These are phyloP conservation scores for Leccinum variicolor DNA, from an alignment of 768 basidiomycete genomes.

Conservation along the genomic window DNA sequence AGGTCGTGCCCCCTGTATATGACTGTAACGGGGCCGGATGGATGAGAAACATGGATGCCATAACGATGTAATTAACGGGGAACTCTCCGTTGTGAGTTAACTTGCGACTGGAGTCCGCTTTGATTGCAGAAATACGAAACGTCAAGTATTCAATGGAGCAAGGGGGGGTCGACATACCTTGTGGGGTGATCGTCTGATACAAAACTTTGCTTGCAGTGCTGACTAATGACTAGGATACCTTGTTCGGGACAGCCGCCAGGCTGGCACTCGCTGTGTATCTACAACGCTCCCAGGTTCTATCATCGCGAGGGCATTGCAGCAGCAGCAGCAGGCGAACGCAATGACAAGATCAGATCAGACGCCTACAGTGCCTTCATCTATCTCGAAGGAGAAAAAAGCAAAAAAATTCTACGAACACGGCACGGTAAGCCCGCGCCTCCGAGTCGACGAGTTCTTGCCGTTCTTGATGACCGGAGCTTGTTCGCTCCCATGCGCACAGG, in stretches of 20 bases:
- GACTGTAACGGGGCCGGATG: slow-evolving; percentile 31
- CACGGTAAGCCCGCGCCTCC: slow-evolving; percentile 23
- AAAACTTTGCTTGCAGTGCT: slow-evolving; percentile 10
- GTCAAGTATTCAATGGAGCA: slow-evolving; percentile 6
- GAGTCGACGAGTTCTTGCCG: slow-evolving; percentile 6
- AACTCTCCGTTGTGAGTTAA: slow-evolving; percentile 15
- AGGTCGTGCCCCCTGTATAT: slow-evolving; percentile 30
- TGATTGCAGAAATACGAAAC: slow-evolving; percentile 10
- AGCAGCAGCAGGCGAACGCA: slow-evolving; percentile 3
- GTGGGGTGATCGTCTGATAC: slow-evolving; percentile 19
- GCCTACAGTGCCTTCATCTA: slow-evolving; percentile 19
- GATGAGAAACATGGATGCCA: slow-evolving; percentile 22
- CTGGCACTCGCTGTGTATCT: not conserved
- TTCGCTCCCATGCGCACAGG: slow-evolving; percentile 32
- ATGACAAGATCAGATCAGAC: slow-evolving; percentile 29
- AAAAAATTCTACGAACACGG: slow-evolving; percentile 33
- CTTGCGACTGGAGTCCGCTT: slow-evolving; percentile 5
- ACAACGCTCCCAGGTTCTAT: slow-evolving; percentile 14
- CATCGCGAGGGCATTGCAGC: slow-evolving; percentile 14
- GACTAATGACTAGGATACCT: slow-evolving; percentile 15
- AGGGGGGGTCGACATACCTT: slow-evolving; percentile 14
- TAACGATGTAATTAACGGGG: slow-evolving; percentile 30
- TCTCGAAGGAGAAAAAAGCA: slow-evolving; percentile 24
- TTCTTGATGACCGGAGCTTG: slow-evolving; percentile 22
- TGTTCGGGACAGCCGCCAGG: not conserved